Conservation (phyloP, 768 basidiomycete species). For the Hemileccinum rubropunctum region DNA sequence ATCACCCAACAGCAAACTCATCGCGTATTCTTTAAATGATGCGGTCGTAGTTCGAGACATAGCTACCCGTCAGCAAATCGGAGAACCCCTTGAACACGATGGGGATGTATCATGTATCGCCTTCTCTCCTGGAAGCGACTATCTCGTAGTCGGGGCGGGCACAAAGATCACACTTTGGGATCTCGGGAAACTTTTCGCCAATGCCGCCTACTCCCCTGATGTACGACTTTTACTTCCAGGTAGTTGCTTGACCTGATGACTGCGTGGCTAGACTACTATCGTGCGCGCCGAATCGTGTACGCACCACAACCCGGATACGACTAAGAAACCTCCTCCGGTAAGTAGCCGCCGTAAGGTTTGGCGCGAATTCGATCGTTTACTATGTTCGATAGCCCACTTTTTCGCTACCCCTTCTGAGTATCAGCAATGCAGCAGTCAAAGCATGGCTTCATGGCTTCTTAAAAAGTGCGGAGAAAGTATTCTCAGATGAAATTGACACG, state of each 20-base stretch:
- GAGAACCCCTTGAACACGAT: conserved; percentile 3
- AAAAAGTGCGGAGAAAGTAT: conserved; percentile 3
- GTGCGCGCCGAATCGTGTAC: conserved; percentile 1
- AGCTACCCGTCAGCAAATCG: conserved; percentile 8
- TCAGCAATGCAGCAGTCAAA: conserved; percentile 15
- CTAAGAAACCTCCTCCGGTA: conserved; percentile 3
- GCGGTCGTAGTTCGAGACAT: conserved; percentile 10
- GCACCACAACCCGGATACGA: conserved; percentile 2
- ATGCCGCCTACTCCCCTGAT: background rate
- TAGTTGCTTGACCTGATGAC: background rate
- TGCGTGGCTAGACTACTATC: background rate
- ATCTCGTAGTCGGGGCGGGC: conserved; percentile 3
- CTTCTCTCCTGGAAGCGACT: conserved; percentile 9
- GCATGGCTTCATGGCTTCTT: conserved; percentile 17
- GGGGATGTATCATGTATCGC: conserved; percentile 12
- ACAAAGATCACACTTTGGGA: conserved; percentile 16
- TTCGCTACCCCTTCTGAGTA: conserved; percentile 15
- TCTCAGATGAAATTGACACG: conserved; percentile 8
- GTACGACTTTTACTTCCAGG: background rate
- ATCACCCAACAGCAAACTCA: conserved; percentile 11
- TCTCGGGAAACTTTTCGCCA: background rate
- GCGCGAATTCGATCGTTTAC: background rate
- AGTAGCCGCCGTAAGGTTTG: background rate
- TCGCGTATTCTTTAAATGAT: conserved; percentile 14
- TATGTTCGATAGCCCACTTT: conserved; percentile 4